These are phyloP conservation scores for Vigna trinervia DNA, from an alignment of 306 rosid genomes.

Conservation along the genomic window DNA sequence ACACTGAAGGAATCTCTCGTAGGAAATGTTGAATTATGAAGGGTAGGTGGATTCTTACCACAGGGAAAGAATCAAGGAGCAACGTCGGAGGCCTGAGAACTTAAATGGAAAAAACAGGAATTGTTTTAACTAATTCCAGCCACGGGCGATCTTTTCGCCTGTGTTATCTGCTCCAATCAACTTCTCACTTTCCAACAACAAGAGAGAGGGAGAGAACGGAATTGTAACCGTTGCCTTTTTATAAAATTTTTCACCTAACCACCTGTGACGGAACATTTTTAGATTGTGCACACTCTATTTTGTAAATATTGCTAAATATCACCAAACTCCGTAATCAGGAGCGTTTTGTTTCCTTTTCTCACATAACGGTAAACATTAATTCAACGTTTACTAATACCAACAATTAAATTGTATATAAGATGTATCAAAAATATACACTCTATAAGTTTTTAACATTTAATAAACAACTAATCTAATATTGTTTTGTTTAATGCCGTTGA, in stretches of 20 bases:
- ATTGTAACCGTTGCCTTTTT: slow-evolving; percentile 63
- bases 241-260: neutral
- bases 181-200: neutral
- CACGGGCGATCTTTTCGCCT: slow-evolving; percentile 49
- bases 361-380: neutral
- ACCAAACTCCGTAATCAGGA: slow-evolving; percentile 4
- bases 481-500: too few relatives aligned
- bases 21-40: slow-evolving; percentile 36
- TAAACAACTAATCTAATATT: too few relatives aligned
- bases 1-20: slow-evolving; percentile 25
- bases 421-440: too few relatives aligned
- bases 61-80: slow-evolving; percentile 66
- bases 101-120: slow-evolving; percentile 52
- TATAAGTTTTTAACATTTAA: too few relatives aligned
- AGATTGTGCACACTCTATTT: neutral
- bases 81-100: slow-evolving; percentile 46
- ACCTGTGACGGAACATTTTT: slow-evolving; percentile 42
- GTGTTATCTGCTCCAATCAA: slow-evolving; percentile 44
- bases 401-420: too few relatives aligned
- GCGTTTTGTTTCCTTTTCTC: neutral
- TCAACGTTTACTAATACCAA: too few relatives aligned
- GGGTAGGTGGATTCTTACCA: slow-evolving; percentile 71
- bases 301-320: slow-evolving; percentile 20
- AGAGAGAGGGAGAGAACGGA: slow-evolving; percentile 9
- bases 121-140: slow-evolving; percentile 33